Evolutionary conservation across 2,329 filamentous ascomycete genomes (phyloP).

Genomic region (Hypoxylon sp.): DNA sequence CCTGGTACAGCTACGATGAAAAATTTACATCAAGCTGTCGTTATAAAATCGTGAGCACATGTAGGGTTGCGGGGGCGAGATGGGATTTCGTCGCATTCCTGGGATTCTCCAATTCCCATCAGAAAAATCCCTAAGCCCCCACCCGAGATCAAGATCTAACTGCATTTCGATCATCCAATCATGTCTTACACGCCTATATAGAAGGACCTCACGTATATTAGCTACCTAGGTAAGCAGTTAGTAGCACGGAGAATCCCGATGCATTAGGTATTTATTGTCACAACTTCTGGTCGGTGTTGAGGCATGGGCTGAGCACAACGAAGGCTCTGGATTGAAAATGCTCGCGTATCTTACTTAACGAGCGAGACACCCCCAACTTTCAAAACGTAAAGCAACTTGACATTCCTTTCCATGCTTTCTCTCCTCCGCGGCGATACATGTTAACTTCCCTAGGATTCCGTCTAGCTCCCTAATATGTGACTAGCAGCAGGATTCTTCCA

Average conservation of each 20-base stretch:
- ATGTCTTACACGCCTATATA: too few relatives aligned
- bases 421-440: neutral
- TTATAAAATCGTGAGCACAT: neutral
- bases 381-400: neutral
- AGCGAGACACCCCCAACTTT: too few relatives aligned
- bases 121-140: too few relatives aligned
- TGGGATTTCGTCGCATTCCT: neutral
- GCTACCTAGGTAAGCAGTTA: too few relatives aligned
- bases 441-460: constrained; percentile 6
- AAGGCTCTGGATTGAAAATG: too few relatives aligned
- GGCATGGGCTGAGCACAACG: too few relatives aligned
- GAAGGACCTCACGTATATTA: too few relatives aligned
- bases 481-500: neutral
- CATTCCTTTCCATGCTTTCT: neutral
- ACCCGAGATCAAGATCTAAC: neutral
- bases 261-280: too few relatives aligned
- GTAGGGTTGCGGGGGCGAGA: neutral
- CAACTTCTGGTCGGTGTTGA: too few relatives aligned
- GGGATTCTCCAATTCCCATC: constrained; percentile 1
- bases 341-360: too few relatives aligned
- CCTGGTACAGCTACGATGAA: neutral
- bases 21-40: neutral
- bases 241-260: too few relatives aligned
- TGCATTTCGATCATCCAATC: neutral
- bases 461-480: neutral